Conservation (phyloP, 75 land plant genomes). For the Sequoiadendron giganteum region DNA sequence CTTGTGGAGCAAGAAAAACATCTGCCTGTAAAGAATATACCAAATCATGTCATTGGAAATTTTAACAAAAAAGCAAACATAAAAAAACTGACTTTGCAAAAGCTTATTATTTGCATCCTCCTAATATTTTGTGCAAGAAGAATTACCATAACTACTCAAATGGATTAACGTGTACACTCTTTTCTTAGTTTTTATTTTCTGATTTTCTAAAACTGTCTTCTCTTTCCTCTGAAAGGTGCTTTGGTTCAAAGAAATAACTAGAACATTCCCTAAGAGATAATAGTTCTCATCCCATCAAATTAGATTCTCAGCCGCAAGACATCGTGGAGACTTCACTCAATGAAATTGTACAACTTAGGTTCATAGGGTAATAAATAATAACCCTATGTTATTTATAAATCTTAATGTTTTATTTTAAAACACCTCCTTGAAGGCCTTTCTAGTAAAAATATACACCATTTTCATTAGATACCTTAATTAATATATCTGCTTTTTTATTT, state of each 20-base stretch:
- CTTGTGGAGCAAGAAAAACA: constrained; percentile 66
- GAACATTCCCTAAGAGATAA: not conserved
- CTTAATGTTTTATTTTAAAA: too few relatives aligned
- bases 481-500: too few relatives aligned
- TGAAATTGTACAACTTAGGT: too few relatives aligned
- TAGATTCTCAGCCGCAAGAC: not conserved
- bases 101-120: not conserved
- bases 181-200: not conserved
- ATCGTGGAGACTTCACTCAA: too few relatives aligned
- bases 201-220: not conserved
- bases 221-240: not conserved
- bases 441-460: too few relatives aligned
- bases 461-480: too few relatives aligned
- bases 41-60: not conserved
- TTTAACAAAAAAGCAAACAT: not conserved
- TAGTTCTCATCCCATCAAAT: not conserved
- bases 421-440: too few relatives aligned
- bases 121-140: not conserved
- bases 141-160: not conserved
- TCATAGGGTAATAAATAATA: too few relatives aligned
- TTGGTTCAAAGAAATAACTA: not conserved
- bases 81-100: not conserved
- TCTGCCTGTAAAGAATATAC: constrained; percentile 60
- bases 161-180: not conserved
- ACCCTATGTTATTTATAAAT: too few relatives aligned